These are phyloP conservation scores for Hyphodiscus sp. DNA, from an alignment of 2,329 filamentous ascomycete species.

Conservation along the genomic window DNA sequence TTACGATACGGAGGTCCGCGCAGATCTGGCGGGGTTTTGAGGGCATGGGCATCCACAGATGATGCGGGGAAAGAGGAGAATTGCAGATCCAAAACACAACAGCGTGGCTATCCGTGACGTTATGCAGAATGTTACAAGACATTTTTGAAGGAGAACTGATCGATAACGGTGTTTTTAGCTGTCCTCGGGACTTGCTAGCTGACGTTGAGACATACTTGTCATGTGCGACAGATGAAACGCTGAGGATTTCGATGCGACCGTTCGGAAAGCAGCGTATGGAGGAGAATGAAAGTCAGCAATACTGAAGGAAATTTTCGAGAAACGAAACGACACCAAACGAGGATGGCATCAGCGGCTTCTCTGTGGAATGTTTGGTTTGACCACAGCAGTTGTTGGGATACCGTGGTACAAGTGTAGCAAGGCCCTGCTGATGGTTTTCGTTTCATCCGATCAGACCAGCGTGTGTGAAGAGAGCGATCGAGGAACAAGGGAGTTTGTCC, in stretches of 20 bases:
- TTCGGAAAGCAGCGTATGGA: neutral
- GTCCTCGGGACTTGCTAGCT: neutral
- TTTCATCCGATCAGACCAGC: neutral
- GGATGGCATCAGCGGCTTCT: neutral
- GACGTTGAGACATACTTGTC: neutral
- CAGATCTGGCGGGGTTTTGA: neutral
- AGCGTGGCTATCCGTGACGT: neutral
- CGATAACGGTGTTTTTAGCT: neutral
- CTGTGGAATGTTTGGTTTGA: neutral
- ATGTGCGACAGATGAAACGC: neutral
- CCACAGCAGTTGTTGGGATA: neutral
- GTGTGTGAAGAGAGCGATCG: neutral
- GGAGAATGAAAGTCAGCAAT: neutral
- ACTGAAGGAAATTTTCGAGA: neutral
- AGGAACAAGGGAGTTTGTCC: neutral
- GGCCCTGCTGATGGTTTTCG: neutral
- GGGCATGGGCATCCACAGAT: neutral
- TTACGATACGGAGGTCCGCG: neutral
- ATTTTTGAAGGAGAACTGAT: neutral
- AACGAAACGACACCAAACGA: neutral
- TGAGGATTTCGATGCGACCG: neutral
- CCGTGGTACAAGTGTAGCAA: neutral
- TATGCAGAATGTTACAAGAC: neutral
- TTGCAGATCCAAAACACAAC: neutral
- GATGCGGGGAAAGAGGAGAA: neutral